phyloP scores from a whole-genome alignment of 1,284 basidiomycete species.

The Cerioporus squamosus region DNA sequence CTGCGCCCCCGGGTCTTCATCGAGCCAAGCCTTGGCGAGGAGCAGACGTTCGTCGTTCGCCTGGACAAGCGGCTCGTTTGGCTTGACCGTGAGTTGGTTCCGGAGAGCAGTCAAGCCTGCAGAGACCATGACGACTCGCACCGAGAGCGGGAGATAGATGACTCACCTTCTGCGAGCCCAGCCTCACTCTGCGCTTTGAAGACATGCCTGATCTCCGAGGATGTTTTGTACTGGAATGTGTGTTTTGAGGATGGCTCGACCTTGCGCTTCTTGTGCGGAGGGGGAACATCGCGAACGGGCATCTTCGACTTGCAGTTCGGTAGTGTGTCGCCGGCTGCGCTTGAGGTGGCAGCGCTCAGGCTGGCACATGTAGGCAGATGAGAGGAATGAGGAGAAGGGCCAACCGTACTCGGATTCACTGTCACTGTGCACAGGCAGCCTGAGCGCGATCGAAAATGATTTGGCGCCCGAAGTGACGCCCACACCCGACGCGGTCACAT shows the following conservation, averaged over 20 bases:
- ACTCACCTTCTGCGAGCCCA: constrained; percentile 33
- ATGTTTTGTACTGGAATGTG: constrained; percentile 27
- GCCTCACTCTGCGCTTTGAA: constrained; percentile 32
- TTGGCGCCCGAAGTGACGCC: too few species aligned
- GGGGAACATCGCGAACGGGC: constrained; percentile 12
- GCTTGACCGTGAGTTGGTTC: constrained; percentile 59
- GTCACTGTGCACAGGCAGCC: too few species aligned
- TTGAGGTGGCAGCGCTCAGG: too few species aligned
- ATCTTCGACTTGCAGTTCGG: background rate
- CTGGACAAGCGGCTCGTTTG: constrained; percentile 45
- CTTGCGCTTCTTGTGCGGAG: constrained; percentile 16
- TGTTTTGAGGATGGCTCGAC: constrained; percentile 20
- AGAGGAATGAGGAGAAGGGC: too few species aligned
- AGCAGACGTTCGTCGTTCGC: constrained; percentile 62
- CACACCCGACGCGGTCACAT: too few species aligned
- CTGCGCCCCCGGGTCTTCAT: constrained; percentile 53
- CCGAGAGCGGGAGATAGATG: background rate
- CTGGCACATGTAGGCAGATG: too few species aligned
- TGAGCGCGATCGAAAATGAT: too few species aligned
- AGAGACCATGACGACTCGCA: background rate
- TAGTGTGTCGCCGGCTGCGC: too few species aligned
- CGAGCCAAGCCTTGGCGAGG: constrained; percentile 65
- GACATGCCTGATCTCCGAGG: constrained; percentile 32
- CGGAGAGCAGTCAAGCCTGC: constrained; percentile 39
- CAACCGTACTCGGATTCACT: too few species aligned